These are phyloP conservation scores for Phaseolus coccineus DNA, from an alignment of 331 rosid species.

Conservation along the genomic window DNA sequence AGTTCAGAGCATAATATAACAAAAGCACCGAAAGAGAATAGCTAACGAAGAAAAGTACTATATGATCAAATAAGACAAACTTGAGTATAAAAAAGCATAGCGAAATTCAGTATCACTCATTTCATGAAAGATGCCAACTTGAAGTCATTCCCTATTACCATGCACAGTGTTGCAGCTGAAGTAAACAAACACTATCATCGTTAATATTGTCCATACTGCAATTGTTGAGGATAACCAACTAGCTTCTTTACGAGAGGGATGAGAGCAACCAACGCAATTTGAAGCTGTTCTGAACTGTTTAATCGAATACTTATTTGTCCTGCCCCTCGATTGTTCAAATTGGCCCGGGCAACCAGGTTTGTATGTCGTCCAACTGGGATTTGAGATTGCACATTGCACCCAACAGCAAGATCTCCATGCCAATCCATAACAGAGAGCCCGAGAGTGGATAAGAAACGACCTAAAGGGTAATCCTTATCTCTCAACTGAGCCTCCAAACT, in stretches of 20 bases:
- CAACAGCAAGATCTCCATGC: slow-evolving; percentile 97
- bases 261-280: slow-evolving; percentile 76
- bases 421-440: slow-evolving; percentile 97
- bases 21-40: slow-evolving; percentile 55
- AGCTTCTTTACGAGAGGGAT: slow-evolving; percentile 73
- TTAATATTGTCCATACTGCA: slow-evolving; percentile 70
- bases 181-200: slow-evolving; percentile 32
- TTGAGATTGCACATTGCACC: slow-evolving; percentile 90
- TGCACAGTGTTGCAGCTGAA: slow-evolving; percentile 47
- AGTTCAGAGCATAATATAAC: slow-evolving; percentile 51
- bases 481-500: slow-evolving; percentile 96
- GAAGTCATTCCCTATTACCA: slow-evolving; percentile 46
- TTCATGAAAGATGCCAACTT: slow-evolving; percentile 46
- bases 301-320: slow-evolving; percentile 90
- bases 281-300: slow-evolving; percentile 95
- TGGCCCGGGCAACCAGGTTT: slow-evolving; percentile 78
- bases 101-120: slow-evolving; percentile 49
- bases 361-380: slow-evolving; percentile 84
- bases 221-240: slow-evolving; percentile 60
- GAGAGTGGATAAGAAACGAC: slow-evolving; percentile 81
- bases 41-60: slow-evolving; percentile 52
- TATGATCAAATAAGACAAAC: slow-evolving; percentile 47
- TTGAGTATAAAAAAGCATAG: slow-evolving; percentile 41
- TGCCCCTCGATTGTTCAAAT: slow-evolving; percentile 89
- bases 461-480: slow-evolving; percentile 88